These are phyloP conservation scores for Cyberlindnera suaveolens DNA, from an alignment of 805 yeast species.

Conservation along the genomic window DNA sequence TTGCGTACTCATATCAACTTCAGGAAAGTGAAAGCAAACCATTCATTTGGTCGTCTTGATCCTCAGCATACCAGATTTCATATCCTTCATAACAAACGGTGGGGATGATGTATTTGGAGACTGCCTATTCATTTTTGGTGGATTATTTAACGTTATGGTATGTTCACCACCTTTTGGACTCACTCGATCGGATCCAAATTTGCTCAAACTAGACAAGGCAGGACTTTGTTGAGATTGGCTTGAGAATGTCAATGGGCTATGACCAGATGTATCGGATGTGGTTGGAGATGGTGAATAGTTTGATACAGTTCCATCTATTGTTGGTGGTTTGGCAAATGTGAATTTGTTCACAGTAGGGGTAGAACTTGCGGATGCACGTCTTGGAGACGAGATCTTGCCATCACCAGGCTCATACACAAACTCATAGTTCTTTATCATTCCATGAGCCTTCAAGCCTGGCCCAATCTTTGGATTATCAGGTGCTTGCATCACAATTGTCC, in stretches of 20 bases:
- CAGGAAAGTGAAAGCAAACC: no score
- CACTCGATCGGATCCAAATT: not conserved
- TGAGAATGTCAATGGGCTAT: conserved; percentile 17
- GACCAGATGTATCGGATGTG: conserved; percentile 19
- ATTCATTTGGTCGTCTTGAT: not conserved
- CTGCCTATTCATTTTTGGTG: no score
- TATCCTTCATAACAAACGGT: conserved; percentile 7
- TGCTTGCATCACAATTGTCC: conserved; percentile 1
- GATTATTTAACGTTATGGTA: not conserved
- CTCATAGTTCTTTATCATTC: conserved; percentile 17
- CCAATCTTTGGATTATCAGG: not conserved
- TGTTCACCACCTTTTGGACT: not conserved
- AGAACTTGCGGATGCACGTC: conserved; percentile 14
- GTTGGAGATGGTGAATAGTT: conserved; percentile 23
- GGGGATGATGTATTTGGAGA: no score
- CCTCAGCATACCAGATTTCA: conserved; percentile 14
- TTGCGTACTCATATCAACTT: no score
- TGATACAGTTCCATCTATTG: conserved; percentile 12
- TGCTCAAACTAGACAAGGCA: conserved; percentile 9
- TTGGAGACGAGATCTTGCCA: conserved; percentile 11
- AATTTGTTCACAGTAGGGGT: conserved; percentile 18
- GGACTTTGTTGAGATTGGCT: conserved; percentile 13
- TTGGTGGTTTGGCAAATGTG: conserved; percentile 19
- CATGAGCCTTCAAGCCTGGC: conserved; percentile 6
- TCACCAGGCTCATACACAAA: conserved; percentile 21